These are phyloP conservation scores for Myxozyma sirexii DNA, from an alignment of 805 yeast genomes.

Conservation along the genomic window DNA sequence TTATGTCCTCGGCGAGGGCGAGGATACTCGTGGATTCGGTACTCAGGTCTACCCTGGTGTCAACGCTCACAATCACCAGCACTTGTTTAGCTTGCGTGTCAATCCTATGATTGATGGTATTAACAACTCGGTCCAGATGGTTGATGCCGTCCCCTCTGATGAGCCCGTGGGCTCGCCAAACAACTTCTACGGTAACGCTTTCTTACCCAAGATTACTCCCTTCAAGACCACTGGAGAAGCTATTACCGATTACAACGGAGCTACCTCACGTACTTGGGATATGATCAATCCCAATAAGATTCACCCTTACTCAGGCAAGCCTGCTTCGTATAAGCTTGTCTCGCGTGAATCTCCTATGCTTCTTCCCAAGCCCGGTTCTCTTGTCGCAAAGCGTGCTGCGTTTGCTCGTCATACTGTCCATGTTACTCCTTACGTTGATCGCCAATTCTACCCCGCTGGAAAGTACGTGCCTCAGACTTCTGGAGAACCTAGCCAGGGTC, in stretches of 20 bases:
- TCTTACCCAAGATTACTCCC: constrained; percentile 64
- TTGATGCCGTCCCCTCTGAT: constrained; percentile 65
- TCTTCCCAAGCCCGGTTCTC: constrained; percentile 71
- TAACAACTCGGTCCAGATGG: constrained; percentile 68
- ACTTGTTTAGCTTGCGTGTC: constrained; percentile 72
- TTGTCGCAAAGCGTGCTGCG: constrained; percentile 79
- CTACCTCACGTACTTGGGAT: constrained; percentile 76
- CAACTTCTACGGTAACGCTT: constrained; percentile 78
- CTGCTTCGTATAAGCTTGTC: constrained; percentile 74
- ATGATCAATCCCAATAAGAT: constrained; percentile 69
- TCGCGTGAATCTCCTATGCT: constrained; percentile 74
- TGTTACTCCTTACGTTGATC: constrained; percentile 73
- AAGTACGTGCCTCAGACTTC: constrained; percentile 44
- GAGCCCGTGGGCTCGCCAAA: constrained; percentile 64
- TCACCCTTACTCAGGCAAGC: constrained; percentile 72
- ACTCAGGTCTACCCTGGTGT: constrained; percentile 77
- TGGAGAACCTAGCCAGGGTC: constrained; percentile 40
- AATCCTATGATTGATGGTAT: constrained; percentile 84
- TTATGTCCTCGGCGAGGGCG: constrained; percentile 63
- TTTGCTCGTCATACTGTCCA: constrained; percentile 71
- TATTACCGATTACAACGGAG: constrained; percentile 59
- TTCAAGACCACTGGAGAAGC: constrained; percentile 65
- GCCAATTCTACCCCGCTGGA: constrained; percentile 78
- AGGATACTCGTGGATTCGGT: constrained; percentile 75
- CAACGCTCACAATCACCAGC: constrained; percentile 87